These are phyloP conservation scores for Phaeolepiota aurea DNA, from an alignment of 768 basidiomycete genomes.

Conservation along the genomic window DNA sequence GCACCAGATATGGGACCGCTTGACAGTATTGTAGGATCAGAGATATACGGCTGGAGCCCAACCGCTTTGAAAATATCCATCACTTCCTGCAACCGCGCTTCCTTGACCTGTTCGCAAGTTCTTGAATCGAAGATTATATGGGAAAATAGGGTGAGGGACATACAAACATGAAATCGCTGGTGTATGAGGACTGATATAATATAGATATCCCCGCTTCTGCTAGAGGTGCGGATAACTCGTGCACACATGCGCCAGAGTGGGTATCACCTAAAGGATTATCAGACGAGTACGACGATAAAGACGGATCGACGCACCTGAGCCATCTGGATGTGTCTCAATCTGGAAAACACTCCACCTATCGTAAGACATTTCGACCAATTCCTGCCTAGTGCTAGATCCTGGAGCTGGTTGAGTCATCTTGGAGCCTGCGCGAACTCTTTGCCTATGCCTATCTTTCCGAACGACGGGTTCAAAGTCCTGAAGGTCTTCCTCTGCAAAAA, in stretches of 20 bases:
- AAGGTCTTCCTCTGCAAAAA: constrained; percentile 56
- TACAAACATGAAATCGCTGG: constrained; percentile 78
- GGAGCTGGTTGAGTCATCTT: constrained; percentile 12
- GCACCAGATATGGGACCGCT: constrained; percentile 2
- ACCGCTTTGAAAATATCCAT: constrained; percentile 50
- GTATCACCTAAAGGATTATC: constrained; percentile 1
- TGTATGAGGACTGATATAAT: constrained; percentile 75
- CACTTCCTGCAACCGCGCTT: constrained; percentile 53
- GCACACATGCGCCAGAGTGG: constrained; percentile 59
- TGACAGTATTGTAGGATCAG: constrained; percentile 27
- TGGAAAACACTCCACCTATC: constrained; percentile 77
- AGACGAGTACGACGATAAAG: constrained; percentile 3
- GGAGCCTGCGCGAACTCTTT: constrained; percentile 33
- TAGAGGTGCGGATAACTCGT: constrained; percentile 68
- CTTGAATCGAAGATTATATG: constrained; percentile 8
- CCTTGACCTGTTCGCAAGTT: constrained; percentile 48
- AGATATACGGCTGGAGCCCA: constrained; percentile 59
- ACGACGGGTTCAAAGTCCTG: constrained; percentile 61
- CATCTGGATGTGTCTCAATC: constrained; percentile 72
- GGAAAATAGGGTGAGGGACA: constrained; percentile 15
- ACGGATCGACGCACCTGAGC: constrained; percentile 38
- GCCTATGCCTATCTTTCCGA: constrained; percentile 42
- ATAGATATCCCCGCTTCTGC: constrained; percentile 76
- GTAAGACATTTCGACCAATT: constrained; percentile 60
- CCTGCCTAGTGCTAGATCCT: constrained; percentile 18